These are phyloP conservation scores for Albophoma yamanashiensis DNA, from an alignment of 2,329 filamentous ascomycete species.

Conservation along the genomic window DNA sequence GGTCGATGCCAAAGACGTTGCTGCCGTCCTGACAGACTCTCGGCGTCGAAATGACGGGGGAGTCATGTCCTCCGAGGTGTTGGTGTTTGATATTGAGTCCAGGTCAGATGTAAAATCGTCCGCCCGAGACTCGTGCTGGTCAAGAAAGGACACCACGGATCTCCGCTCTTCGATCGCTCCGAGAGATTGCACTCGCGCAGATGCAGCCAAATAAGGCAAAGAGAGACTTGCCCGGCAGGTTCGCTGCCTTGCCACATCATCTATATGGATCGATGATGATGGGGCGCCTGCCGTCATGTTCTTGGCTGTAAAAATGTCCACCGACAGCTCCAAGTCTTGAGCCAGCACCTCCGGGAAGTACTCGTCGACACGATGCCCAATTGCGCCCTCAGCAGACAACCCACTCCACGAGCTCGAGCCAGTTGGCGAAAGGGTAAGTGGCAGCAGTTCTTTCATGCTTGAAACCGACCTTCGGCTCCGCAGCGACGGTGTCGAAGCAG, in stretches of 20 bases:
- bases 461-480: slow-evolving; percentile 22
- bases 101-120: slow-evolving; percentile 20
- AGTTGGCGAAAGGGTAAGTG: slow-evolving; percentile 21
- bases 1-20: slow-evolving; percentile 23
- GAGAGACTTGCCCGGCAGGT: slow-evolving; percentile 6
- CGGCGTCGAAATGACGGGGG: slow-evolving; percentile 20
- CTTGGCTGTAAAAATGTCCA: slow-evolving; percentile 34
- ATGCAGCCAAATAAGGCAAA: slow-evolving; percentile 18
- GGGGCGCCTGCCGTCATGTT: slow-evolving; percentile 43
- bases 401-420: slow-evolving; percentile 12
- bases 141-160: slow-evolving; percentile 24
- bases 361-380: slow-evolving; percentile 22
- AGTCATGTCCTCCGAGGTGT: slow-evolving; percentile 20
- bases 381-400: slow-evolving; percentile 12
- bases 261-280: slow-evolving; percentile 20
- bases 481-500: slow-evolving; percentile 8
- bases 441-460: slow-evolving; percentile 27
- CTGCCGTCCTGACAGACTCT: slow-evolving; percentile 23
- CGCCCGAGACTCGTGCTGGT: slow-evolving; percentile 9
- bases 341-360: slow-evolving; percentile 47
- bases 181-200: slow-evolving; percentile 18
- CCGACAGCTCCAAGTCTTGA: slow-evolving; percentile 39
- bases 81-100: slow-evolving; percentile 17
- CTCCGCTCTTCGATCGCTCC: slow-evolving; percentile 23
- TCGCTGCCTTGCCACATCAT: slow-evolving; percentile 11